These are phyloP conservation scores for Ceratocystis huliohia DNA, from an alignment of 2,329 filamentous ascomycete genomes.

Conservation along the genomic window DNA sequence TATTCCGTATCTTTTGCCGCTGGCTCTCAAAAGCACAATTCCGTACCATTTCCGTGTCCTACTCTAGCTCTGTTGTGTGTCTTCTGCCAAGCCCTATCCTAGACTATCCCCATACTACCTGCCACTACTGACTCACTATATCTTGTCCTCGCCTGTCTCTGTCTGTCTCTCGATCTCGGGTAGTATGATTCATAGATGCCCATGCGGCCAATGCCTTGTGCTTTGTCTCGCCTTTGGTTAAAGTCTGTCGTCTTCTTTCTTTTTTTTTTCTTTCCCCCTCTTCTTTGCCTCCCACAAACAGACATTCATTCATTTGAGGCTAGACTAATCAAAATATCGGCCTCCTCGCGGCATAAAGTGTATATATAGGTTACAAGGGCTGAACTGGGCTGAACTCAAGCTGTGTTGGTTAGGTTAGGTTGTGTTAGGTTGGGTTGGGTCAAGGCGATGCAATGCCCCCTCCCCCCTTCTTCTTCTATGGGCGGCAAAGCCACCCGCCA, in stretches of 20 bases:
- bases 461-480: too few species aligned
- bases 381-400: too few species aligned
- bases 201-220: neutral
- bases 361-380: too few species aligned
- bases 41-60: neutral
- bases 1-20: neutral
- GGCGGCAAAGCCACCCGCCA: neutral
- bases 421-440: too few species aligned
- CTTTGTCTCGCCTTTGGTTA: neutral
- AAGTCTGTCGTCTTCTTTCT: neutral
- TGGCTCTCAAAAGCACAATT: too few species aligned
- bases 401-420: too few species aligned
- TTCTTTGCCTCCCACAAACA: neutral
- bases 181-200: neutral
- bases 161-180: constrained; percentile 1
- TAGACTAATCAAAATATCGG: neutral
- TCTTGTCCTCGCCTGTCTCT: neutral
- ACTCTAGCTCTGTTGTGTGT: neutral
- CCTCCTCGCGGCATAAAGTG: neutral
- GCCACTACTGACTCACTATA: neutral
- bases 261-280: neutral
- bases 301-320: neutral
- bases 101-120: neutral
- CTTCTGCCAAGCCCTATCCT: neutral
- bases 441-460: too few species aligned